A percentile compares a stretch with the other conserved stretches of the same genome.
Evolutionary conservation across 106 monocot species (phyloP).

Genomic region (Allium sativum): DNA sequence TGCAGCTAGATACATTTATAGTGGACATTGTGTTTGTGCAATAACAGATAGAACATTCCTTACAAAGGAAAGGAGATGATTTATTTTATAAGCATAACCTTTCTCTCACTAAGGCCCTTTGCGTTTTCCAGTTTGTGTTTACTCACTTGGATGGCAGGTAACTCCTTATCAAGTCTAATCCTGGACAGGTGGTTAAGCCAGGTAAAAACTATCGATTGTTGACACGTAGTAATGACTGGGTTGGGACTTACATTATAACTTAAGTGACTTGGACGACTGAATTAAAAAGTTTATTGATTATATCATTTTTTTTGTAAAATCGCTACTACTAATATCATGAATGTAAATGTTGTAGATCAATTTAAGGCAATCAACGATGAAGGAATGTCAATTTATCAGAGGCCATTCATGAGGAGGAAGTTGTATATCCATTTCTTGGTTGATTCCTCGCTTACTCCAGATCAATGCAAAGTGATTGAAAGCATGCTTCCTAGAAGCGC

Average conservation of each 20-base stretch:
- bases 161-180: constrained; percentile 79
- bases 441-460: constrained; percentile 32
- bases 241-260: not conserved
- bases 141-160: constrained; percentile 84
- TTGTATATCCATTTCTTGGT: constrained; percentile 61
- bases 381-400: constrained; percentile 21
- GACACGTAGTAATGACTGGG: too few relatives aligned
- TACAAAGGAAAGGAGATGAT: constrained; percentile 91
- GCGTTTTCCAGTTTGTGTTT: constrained; percentile 86
- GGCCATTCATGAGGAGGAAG: constrained; percentile 18
- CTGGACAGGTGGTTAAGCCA: constrained; percentile 88
- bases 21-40: constrained; percentile 88
- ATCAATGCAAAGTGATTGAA: constrained; percentile 47
- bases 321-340: too few relatives aligned
- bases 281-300: too few relatives aligned
- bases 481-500: constrained; percentile 23
- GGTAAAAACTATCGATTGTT: constrained; percentile 14
- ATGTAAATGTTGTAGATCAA: constrained; percentile 12
- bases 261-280: too few relatives aligned
- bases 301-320: too few relatives aligned
- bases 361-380: constrained; percentile 23
- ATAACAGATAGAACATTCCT: constrained; percentile 83
- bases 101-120: constrained; percentile 73
- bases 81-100: constrained; percentile 72
- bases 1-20: constrained; percentile 69